Evolutionary conservation across 176 grass and related monocot species (phyloP), one percentile per base, ranked within the genome.

Genomic region (Ananas comosus): DNA sequence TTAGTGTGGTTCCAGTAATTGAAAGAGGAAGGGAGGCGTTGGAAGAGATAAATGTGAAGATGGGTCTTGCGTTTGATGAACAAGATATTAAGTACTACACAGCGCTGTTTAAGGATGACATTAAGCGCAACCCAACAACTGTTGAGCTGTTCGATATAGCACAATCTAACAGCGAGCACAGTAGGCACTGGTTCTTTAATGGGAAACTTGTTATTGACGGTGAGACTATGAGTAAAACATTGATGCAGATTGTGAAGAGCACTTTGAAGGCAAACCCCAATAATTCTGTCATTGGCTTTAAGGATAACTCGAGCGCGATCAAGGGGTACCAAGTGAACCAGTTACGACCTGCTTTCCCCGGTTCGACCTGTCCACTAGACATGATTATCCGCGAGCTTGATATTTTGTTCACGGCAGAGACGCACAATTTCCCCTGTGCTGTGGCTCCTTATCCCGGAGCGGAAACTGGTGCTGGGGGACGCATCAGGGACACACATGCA

Each of bases 341-440:
- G 11, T 76, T 96, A 16, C 74, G 83, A n/a, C 91, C 91, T 73
- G 49, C 22, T 17, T 61, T 79, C 47, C 85, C 91, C 1, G 79
- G 82, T 33, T 83, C 52, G 48, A 78, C 85, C 67, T 87, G 82
- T 56, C 91, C 85, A 10, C 72, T 96, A 49, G 68, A 67, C 18
- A 63, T 76, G 18, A 71, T 83, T n/a, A 81, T 68, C 63, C 67
- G 67, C 1, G 87, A 96, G 29, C 81, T 96, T 76, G 91, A 91
- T 70, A 83, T 96, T 77, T 76, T 91, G 51, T 91, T 96, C 49
- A 96, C 91, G 49, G 82, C 88, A 68, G 91, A 96, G 82, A 96
- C 91, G 12, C 91, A 96, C 80, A 96, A 91, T 80, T 96, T 96
- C 64, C 91, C 91, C 13, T 96, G 91, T 83, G 91, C 91, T 65